Evolutionary conservation across 2,329 filamentous ascomycete species (phyloP).

Genomic region (Neofusicoccum cordaticola): DNA sequence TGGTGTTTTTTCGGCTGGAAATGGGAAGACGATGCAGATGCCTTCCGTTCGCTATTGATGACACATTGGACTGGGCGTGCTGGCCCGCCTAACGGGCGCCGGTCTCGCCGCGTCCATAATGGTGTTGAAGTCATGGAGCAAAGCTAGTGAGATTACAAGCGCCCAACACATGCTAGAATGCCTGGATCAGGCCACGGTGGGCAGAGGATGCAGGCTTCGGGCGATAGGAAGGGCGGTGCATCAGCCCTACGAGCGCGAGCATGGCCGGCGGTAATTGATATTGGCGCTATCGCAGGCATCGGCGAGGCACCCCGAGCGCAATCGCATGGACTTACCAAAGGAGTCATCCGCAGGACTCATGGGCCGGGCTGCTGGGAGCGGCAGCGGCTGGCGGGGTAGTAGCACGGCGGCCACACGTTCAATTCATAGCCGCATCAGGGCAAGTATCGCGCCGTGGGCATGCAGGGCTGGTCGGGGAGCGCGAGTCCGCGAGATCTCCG

Average conservation of each 20-base stretch:
- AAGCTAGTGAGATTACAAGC: neutral
- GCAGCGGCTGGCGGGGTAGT: neutral
- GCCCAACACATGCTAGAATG: neutral
- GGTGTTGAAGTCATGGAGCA: neutral
- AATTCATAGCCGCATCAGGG: constrained; percentile 6
- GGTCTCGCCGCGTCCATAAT: neutral
- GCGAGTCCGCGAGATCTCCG: neutral
- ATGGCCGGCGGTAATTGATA: neutral
- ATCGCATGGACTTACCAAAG: constrained; percentile 9
- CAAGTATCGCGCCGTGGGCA: neutral
- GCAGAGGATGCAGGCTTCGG: neutral
- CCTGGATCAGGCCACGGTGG: too few relatives aligned
- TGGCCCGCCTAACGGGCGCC: too few relatives aligned
- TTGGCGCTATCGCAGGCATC: neutral
- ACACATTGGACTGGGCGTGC: neutral
- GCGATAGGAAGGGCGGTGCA: neutral
- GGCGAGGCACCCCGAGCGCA: constrained; percentile 1
- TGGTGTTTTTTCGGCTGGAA: neutral
- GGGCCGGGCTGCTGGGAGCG: neutral
- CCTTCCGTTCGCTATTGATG: neutral
- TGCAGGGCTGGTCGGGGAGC: neutral
- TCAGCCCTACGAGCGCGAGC: neutral
- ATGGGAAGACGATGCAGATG: neutral
- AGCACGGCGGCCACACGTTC: neutral
- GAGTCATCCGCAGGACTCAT: neutral